Percentiles rank a stretch among this genome's conserved stretches.
Evolutionary conservation across 2,329 filamentous ascomycete genomes (phyloP).

Genomic region (Aspergillaceae sp.): DNA sequence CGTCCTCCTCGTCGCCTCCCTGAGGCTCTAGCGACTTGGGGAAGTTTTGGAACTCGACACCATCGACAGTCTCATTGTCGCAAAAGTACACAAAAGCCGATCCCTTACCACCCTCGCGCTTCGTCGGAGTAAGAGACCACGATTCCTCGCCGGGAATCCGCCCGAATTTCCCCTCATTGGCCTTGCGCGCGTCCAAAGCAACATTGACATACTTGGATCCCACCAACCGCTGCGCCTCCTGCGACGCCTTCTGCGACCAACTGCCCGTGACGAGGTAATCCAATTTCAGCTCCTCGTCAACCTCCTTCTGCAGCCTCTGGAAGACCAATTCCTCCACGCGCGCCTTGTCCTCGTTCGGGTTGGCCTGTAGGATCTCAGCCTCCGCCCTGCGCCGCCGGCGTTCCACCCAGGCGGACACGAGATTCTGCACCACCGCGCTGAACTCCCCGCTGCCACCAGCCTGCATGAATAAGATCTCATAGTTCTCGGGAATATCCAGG

Average conservation of each 20-base stretch:
- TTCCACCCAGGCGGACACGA: conserved; percentile 74
- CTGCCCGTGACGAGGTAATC: conserved; percentile 88
- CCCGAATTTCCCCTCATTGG: conserved; percentile 74
- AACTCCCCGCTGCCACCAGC: conserved; percentile 83
- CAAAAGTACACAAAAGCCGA: conserved; percentile 76
- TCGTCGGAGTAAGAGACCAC: conserved; percentile 62
- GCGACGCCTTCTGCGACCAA: conserved; percentile 82
- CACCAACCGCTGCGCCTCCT: conserved; percentile 70
- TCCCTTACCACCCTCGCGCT: conserved; percentile 44
- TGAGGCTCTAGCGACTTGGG: conserved; percentile 56
- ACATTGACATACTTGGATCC: conserved; percentile 71
- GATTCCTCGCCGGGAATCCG: conserved; percentile 66
- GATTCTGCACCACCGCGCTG: conserved; percentile 72
- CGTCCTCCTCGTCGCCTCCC: conserved; percentile 49
- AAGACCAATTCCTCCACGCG: conserved; percentile 50
- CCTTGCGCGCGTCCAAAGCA: conserved; percentile 55
- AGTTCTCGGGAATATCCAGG: conserved; percentile 75
- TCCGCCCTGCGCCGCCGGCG: conserved; percentile 54
- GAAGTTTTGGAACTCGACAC: conserved; percentile 74
- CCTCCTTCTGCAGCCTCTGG: conserved; percentile 53
- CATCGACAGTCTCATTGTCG: conserved; percentile 72
- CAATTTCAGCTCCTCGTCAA: conserved; percentile 63
- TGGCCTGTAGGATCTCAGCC: conserved; percentile 41
- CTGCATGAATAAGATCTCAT: conserved; percentile 67
- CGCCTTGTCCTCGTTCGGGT: conserved; percentile 38